Conservation (phyloP, 352 stramenopile species). For the Phytopythium aichiense region DNA sequence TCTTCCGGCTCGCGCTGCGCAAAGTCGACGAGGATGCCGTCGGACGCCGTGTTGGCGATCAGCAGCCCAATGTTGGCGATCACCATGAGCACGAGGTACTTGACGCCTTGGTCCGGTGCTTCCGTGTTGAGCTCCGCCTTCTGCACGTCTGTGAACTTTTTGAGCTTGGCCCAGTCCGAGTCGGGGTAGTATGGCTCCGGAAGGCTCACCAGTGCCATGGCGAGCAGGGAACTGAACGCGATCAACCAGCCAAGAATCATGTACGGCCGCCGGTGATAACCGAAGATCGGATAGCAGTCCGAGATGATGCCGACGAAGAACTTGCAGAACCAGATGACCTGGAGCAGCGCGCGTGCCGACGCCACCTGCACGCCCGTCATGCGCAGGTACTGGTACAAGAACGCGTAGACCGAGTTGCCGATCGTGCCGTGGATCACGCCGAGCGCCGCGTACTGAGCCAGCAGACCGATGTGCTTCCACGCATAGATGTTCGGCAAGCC, state of each 20-base stretch:
- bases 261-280: constrained; percentile 28
- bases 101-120: constrained; percentile 32
- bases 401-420: constrained; percentile 33
- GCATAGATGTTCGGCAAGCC: constrained; percentile 32
- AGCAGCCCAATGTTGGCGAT: constrained; percentile 46
- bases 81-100: constrained; percentile 57
- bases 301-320: constrained; percentile 47
- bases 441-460: constrained; percentile 42
- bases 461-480: constrained; percentile 26
- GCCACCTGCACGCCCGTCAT: constrained; percentile 30
- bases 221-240: constrained; percentile 22
- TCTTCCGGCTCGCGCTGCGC: constrained; percentile 45
- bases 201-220: constrained; percentile 26
- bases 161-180: constrained; percentile 20
- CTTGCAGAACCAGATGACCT: constrained; percentile 61
- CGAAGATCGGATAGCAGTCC: constrained; percentile 39
- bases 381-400: constrained; percentile 34
- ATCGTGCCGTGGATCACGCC: constrained; percentile 46
- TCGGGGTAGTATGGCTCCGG: constrained; percentile 33
- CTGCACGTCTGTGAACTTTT: constrained; percentile 29
- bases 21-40: constrained; percentile 49
- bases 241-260: constrained; percentile 37
- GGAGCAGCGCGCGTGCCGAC: constrained; percentile 35
- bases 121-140: constrained; percentile 34
- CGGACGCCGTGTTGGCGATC: constrained; percentile 36